Base-by-base conservation (phyloP, 768 basidiomycete genomes). In the Leccinum imitatum region DNA sequence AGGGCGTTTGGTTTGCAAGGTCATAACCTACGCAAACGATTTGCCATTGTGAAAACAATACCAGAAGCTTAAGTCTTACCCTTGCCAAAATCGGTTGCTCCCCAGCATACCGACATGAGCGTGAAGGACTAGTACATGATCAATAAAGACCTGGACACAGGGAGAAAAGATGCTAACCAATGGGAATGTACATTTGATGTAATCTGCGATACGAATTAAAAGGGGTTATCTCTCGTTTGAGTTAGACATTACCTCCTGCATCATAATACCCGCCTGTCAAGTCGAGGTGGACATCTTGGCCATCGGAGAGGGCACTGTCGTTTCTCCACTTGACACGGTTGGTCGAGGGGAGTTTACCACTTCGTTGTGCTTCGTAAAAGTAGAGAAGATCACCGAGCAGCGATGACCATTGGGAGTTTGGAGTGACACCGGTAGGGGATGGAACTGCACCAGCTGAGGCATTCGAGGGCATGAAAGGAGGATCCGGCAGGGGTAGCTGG, bases 291-390 rank as follows among this genome's bases (percentile, higher is more conserved):
- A 80, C 86, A 63, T 93, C 89, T 59, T 78, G 73, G 14, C 94
- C 95, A 73, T 98, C 95, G 37, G 84, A 76, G 23, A 87, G 65
- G 17, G 85, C 83, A 67, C 91, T 93, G 58, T 88, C 82, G 67
- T 97, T 97, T 55, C 95, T 79, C 95, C 95, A 98, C 25, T 82
- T 69, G 2, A 95, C 91, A 44, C 95, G 82, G 61, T 91, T 91
- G 4, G 78, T 78, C 13, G 75, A 66, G 1, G 88, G 82, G 15
- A 96, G 80, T 47, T 79, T 79, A 15, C 95, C 95, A 56, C 90
- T 91, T 19, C 95, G 81, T 68, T 97, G 95, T 1, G 87, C 93
- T 62, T 97, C 95, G 69, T 95, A 97, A 73, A 96, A 96, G 69
- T 86, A 96, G 27, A 96, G 71, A 27, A 89, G 73, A 71, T 89